These are phyloP conservation scores for Penicillium fimorum DNA, from an alignment of 495 filamentous ascomycete species.

Conservation along the genomic window DNA sequence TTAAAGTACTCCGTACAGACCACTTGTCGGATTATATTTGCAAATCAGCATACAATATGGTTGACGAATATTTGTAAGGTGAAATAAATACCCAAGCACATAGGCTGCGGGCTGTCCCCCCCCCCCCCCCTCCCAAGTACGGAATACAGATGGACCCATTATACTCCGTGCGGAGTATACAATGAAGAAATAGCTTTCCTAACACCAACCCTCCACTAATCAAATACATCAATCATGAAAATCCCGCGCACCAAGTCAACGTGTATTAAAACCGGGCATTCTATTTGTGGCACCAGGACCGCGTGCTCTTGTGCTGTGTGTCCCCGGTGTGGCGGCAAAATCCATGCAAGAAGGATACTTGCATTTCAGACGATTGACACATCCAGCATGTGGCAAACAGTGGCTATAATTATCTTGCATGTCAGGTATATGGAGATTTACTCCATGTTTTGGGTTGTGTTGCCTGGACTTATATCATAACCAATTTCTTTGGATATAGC, in stretches of 20 bases:
- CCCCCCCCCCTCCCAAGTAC: too few relatives aligned
- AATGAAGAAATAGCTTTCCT: neutral
- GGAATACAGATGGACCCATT: neutral
- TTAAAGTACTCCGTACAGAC: neutral
- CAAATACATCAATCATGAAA: neutral
- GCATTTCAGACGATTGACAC: constrained; percentile 4
- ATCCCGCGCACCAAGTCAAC: neutral
- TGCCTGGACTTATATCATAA: neutral
- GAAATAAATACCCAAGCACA: neutral
- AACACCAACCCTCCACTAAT: neutral
- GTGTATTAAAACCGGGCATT: neutral
- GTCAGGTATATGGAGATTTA: neutral
- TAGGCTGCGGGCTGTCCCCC: neutral
- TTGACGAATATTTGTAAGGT: neutral
- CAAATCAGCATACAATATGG: neutral
- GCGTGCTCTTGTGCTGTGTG: constrained; percentile 4
- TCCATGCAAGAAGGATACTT: constrained; percentile 7
- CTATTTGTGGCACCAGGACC: constrained; percentile 1
- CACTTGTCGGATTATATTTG: neutral
- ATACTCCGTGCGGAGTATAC: neutral
- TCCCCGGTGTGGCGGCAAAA: constrained; percentile 3
- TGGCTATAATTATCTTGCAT: neutral
- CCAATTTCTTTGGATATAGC: neutral
- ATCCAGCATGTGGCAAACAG: constrained; percentile 5
- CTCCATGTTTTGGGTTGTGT: neutral